Evolutionary conservation across 2,329 filamentous ascomycete genomes (phyloP).

Genomic region (Colletotrichum graminicola): DNA sequence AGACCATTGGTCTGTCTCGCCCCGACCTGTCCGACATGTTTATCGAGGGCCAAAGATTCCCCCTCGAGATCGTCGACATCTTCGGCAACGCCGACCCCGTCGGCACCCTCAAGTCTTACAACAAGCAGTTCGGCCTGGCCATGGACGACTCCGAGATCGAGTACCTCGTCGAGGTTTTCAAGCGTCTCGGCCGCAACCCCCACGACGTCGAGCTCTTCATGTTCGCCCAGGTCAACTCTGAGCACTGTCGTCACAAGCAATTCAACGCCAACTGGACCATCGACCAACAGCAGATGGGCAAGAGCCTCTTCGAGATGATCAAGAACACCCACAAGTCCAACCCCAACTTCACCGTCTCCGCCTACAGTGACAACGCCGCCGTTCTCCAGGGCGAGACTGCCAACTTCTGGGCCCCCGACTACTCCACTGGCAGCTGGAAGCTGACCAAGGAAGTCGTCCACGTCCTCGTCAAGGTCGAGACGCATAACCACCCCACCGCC

Average conservation of each 20-base stretch:
- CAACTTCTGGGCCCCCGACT: conserved; percentile 86
- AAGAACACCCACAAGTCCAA: conserved; percentile 90
- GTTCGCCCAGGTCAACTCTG: conserved; percentile 99
- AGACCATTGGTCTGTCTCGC: conserved; percentile 75
- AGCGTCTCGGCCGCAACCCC: conserved; percentile 67
- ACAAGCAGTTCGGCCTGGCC: conserved; percentile 84
- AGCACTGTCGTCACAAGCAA: conserved; percentile 88
- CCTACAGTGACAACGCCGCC: conserved; percentile 98
- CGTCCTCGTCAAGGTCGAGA: conserved; percentile 94
- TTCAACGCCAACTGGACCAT: conserved; percentile 99
- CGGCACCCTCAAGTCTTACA: conserved; percentile 83
- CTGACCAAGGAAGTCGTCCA: conserved; percentile 89
- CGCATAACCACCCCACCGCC: conserved; percentile 96
- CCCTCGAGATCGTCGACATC: conserved; percentile 82
- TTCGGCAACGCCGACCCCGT: conserved; percentile 75
- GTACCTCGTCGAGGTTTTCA: conserved; percentile 80
- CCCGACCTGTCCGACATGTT: conserved; percentile 85
- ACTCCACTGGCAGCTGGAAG: conserved; percentile 87
- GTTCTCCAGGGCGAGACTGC: conserved; percentile 81
- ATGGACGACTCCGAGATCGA: conserved; percentile 91
- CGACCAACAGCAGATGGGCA: conserved; percentile 82
- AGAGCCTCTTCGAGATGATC: conserved; percentile 95
- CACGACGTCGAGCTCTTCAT: conserved; percentile 98
- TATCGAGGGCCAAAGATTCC: conserved; percentile 70
- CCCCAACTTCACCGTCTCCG: conserved; percentile 87